Conservation (phyloP, 2,329 filamentous ascomycete species). For the Colletotrichum simmondsii region DNA sequence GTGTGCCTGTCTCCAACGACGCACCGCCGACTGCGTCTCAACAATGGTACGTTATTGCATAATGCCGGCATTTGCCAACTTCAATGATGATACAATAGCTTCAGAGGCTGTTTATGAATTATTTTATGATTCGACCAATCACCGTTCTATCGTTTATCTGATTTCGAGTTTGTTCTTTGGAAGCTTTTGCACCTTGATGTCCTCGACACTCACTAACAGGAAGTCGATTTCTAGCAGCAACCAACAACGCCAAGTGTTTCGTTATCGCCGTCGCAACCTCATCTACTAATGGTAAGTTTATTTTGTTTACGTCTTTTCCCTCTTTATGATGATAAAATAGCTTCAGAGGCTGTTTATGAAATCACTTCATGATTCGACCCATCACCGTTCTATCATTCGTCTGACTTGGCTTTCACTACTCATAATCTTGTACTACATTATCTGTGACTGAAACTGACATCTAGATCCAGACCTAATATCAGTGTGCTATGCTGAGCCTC, state of each 20-base stretch:
- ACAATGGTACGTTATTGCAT: slow-evolving; percentile 33
- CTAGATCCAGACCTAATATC: neutral
- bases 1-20: slow-evolving; percentile 31
- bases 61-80: neutral
- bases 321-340: slow-evolving; percentile 51
- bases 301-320: neutral
- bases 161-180: neutral
- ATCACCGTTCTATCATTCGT: slow-evolving; percentile 44
- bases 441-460: neutral
- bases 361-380: slow-evolving; percentile 47
- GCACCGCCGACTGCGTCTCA: slow-evolving; percentile 18
- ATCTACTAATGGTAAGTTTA: neutral
- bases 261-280: neutral
- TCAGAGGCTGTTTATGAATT: slow-evolving; percentile 62
- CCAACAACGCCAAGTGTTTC: neutral
- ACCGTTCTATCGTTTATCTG: slow-evolving; percentile 43
- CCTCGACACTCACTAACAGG: neutral
- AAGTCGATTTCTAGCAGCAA: neutral
- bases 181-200: neutral
- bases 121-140: slow-evolving; percentile 48
- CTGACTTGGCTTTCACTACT: slow-evolving; percentile 1
- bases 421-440: neutral
- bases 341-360: slow-evolving; percentile 62
- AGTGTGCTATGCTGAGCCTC: neutral
- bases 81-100: slow-evolving; percentile 51